Conservation (phyloP, 495 filamentous ascomycete genomes). For the Darksidea phi region DNA sequence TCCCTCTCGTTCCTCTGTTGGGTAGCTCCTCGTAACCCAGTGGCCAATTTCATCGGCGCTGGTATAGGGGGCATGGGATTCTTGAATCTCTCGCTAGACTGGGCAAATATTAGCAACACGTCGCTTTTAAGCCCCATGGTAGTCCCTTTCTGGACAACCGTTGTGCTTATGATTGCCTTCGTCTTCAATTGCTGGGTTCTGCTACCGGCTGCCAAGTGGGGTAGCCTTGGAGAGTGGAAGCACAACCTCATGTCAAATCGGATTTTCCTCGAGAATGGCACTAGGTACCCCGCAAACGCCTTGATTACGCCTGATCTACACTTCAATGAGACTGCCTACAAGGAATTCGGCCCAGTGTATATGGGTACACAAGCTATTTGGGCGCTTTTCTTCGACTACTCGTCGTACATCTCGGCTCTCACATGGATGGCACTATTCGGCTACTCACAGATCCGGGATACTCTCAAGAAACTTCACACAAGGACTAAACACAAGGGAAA, state of each 20-base stretch:
- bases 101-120: constrained; percentile 55
- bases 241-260: constrained; percentile 57
- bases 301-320: constrained; percentile 51
- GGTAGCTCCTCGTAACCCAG: constrained; percentile 56
- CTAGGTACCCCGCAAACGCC: constrained; percentile 48
- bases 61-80: constrained; percentile 60
- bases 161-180: constrained; percentile 54
- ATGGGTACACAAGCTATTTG: constrained; percentile 56
- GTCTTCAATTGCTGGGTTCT: constrained; percentile 57
- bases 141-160: constrained; percentile 57
- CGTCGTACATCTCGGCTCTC: constrained; percentile 55
- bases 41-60: constrained; percentile 59
- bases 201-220: constrained; percentile 57
- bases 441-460: constrained; percentile 47
- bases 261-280: constrained; percentile 53
- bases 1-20: constrained; percentile 62
- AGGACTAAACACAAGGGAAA: constrained; percentile 29
- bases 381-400: constrained; percentile 59
- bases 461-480: constrained; percentile 44
- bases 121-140: constrained; percentile 53
- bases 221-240: constrained; percentile 51
- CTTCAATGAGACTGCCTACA: constrained; percentile 56
- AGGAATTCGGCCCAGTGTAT: constrained; percentile 52
- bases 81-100: constrained; percentile 57
- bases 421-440: constrained; percentile 59